Evolutionary conservation across 495 filamentous ascomycete genomes (phyloP).

Genomic region (Lasiosphaeris hirsuta): DNA sequence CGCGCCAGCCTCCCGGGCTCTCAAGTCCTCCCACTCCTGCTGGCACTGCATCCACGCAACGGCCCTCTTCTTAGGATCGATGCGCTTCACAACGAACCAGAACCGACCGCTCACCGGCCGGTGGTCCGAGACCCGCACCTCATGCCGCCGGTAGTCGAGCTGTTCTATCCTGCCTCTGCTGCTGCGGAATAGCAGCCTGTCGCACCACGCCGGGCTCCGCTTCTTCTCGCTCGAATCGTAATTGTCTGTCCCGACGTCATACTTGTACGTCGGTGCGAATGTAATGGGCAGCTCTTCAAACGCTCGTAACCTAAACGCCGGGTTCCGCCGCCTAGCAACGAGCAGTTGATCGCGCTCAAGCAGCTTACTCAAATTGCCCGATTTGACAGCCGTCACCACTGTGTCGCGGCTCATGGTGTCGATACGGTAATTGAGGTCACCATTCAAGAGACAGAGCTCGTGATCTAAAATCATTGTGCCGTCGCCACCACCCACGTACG

Average conservation of each 20-base stretch:
- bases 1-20: constrained; percentile 60
- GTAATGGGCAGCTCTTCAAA: constrained; percentile 84
- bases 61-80: constrained; percentile 62
- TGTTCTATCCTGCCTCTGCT: constrained; percentile 73
- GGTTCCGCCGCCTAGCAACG: constrained; percentile 79
- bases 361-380: constrained; percentile 81
- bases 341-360: constrained; percentile 92
- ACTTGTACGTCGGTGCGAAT: constrained; percentile 97
- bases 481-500: constrained; percentile 85
- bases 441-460: constrained; percentile 92
- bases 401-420: constrained; percentile 93
- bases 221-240: constrained; percentile 96
- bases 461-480: constrained; percentile 96
- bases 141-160: constrained; percentile 81
- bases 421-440: constrained; percentile 97
- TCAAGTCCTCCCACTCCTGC: constrained; percentile 66
- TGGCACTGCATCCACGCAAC: constrained; percentile 67
- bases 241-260: constrained; percentile 89
- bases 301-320: constrained; percentile 78
- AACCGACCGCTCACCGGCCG: constrained; percentile 86
- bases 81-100: constrained; percentile 74
- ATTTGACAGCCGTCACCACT: constrained; percentile 76
- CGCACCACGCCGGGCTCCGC: constrained; percentile 95
- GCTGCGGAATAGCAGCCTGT: constrained; percentile 84
- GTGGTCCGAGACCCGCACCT: constrained; percentile 87